phyloP scores from a whole-genome alignment of 345 rosid genomes.

The Rhodamnia argentea region DNA sequence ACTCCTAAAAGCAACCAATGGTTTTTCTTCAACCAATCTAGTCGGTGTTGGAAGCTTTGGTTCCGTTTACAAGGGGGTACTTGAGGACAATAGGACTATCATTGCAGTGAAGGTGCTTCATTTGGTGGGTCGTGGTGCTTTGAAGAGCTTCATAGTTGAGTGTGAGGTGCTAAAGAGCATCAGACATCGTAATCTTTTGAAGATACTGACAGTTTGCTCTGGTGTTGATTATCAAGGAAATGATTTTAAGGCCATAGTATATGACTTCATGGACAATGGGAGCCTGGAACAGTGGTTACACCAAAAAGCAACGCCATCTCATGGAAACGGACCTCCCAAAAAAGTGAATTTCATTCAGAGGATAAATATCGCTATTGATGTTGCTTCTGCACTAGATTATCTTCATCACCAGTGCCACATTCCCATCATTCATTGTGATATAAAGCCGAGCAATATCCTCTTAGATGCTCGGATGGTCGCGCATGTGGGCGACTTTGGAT shows the following conservation, averaged over 20 bases:
- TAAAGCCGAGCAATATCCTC: neutral
- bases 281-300: slow-evolving; percentile 6
- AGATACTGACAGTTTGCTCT: neutral
- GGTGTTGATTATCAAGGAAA: neutral
- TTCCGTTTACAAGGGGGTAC: neutral
- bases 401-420: neutral
- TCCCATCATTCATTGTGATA: neutral
- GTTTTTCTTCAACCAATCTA: neutral
- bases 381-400: neutral
- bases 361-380: neutral
- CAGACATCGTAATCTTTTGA: neutral
- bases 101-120: neutral
- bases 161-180: neutral
- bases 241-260: slow-evolving; percentile 1
- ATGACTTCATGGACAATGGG: slow-evolving; percentile 6
- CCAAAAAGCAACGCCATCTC: neutral
- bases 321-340: neutral
- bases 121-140: neutral
- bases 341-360: neutral
- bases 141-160: neutral
- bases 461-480: neutral
- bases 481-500: neutral
- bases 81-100: rapidly evolving
- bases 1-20: neutral
- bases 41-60: neutral